Evolutionary conservation across 2,329 filamentous ascomycete species (phyloP).

Genomic region (Chaetomium strumarium): DNA sequence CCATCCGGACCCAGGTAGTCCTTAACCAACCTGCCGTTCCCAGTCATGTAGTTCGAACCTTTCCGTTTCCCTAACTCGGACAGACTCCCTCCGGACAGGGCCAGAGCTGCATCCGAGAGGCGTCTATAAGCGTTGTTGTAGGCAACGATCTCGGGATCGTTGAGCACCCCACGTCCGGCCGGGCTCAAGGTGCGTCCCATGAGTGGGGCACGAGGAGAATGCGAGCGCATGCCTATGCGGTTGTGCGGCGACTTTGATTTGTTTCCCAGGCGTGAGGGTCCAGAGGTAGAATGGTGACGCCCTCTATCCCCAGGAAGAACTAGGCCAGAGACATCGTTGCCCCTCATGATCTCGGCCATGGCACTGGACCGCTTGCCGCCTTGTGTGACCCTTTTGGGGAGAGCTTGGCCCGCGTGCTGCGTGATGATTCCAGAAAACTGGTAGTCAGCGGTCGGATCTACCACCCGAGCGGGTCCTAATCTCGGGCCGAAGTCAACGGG

Average conservation of each 20-base stretch:
- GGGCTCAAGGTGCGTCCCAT: constrained; percentile 34
- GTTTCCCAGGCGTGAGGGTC: constrained; percentile 31
- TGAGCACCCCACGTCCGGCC: constrained; percentile 40
- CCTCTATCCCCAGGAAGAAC: constrained; percentile 43
- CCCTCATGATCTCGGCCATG: constrained; percentile 51
- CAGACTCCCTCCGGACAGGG: constrained; percentile 57
- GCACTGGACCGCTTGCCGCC: constrained; percentile 34
- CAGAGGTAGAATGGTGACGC: constrained; percentile 36
- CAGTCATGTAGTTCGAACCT: constrained; percentile 37
- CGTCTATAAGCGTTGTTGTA: constrained; percentile 64
- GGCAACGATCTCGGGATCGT: constrained; percentile 58
- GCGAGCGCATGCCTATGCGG: constrained; percentile 44
- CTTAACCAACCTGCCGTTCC: constrained; percentile 56
- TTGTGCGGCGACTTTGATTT: constrained; percentile 52
- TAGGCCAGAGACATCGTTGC: constrained; percentile 44
- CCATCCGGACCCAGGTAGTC: constrained; percentile 61
- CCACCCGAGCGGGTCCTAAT: constrained; percentile 24
- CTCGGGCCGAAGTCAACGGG: constrained; percentile 44
- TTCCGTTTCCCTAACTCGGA: constrained; percentile 56
- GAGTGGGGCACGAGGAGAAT: constrained; percentile 37
- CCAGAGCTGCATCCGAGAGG: constrained; percentile 65
- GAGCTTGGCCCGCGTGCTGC: constrained; percentile 41
- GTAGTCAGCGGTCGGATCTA: constrained; percentile 48
- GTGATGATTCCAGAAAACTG: constrained; percentile 57
- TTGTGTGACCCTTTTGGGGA: constrained; percentile 49